A percentile compares a stretch with the other conserved stretches of the same genome.
Conservation (phyloP, 2,329 filamentous ascomycete species). For the Phialemonium atrogriseum region DNA sequence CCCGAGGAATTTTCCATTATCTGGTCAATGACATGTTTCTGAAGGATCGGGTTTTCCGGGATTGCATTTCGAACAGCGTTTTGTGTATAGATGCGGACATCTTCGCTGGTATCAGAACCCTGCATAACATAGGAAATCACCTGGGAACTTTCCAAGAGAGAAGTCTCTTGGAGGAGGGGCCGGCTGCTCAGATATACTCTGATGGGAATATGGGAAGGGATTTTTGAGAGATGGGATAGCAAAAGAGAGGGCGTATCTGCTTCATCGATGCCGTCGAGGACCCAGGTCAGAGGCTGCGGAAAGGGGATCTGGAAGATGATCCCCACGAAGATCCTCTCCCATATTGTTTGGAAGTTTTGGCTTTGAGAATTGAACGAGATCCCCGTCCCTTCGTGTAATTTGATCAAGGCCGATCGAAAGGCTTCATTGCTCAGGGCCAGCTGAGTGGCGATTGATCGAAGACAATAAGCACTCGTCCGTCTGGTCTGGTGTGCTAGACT, state of each 20-base stretch:
- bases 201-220: not conserved
- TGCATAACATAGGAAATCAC: not conserved
- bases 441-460: constrained; percentile 3
- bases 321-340: constrained; percentile 3
- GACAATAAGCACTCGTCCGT: constrained; percentile 1
- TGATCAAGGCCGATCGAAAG: constrained; percentile 1
- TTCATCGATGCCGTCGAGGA: constrained; percentile 4
- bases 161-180: not conserved
- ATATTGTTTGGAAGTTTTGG: not conserved
- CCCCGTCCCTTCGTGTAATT: constrained; percentile 1
- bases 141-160: not conserved
- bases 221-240: not conserved
- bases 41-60: not conserved
- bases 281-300: not conserved
- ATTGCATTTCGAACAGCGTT: constrained; percentile 1
- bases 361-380: not conserved
- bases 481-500: not conserved
- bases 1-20: constrained; percentile 1
- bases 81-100: not conserved
- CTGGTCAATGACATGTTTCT: not conserved
- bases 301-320: constrained; percentile 1
- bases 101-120: not conserved
- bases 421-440: not conserved
- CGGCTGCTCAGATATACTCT: constrained; percentile 2
- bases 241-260: not conserved